Evolutionary conservation across 495 filamentous ascomycete species (phyloP).

Genomic region (Chaetomidium leptoderma): DNA sequence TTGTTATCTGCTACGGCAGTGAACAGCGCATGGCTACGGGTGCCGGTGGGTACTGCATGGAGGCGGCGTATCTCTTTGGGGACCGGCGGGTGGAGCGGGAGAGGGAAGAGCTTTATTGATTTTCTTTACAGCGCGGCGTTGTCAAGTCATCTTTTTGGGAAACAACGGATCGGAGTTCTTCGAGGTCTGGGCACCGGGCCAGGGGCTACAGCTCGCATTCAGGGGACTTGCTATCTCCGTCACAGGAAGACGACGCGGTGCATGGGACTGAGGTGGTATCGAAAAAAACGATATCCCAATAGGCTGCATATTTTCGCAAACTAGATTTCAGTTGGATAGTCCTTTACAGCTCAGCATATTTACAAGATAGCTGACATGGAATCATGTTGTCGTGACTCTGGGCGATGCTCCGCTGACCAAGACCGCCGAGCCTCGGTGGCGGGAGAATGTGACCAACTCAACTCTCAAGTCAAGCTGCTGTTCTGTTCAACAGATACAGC

Average conservation of each 20-base stretch:
- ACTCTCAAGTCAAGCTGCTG: no score
- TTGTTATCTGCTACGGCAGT: slow-evolving; percentile 88
- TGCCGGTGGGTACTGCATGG: slow-evolving; percentile 77
- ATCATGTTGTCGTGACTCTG: no score
- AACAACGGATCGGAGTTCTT: slow-evolving; percentile 1
- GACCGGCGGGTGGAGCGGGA: slow-evolving; percentile 40
- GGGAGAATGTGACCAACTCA: no score
- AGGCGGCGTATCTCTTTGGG: slow-evolving; percentile 78
- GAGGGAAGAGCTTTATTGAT: slow-evolving; percentile 33
- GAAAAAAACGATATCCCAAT: not conserved
- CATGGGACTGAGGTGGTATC: slow-evolving; percentile 1
- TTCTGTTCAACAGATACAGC: no score
- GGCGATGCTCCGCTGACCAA: no score
- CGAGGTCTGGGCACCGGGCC: not conserved
- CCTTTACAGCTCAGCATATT: no score
- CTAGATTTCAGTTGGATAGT: not conserved
- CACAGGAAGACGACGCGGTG: not conserved
- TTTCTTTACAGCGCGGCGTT: slow-evolving; percentile 25
- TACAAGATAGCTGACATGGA: no score
- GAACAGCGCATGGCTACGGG: slow-evolving; percentile 65
- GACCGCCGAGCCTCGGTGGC: no score
- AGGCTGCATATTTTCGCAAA: slow-evolving; percentile 5
- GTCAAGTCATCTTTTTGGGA: not conserved
- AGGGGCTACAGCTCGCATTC: not conserved
- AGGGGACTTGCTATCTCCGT: not conserved